Evolutionary conservation across 257 asterid genomes (phyloP).

Genomic region (Ajuga chamaepitys): DNA sequence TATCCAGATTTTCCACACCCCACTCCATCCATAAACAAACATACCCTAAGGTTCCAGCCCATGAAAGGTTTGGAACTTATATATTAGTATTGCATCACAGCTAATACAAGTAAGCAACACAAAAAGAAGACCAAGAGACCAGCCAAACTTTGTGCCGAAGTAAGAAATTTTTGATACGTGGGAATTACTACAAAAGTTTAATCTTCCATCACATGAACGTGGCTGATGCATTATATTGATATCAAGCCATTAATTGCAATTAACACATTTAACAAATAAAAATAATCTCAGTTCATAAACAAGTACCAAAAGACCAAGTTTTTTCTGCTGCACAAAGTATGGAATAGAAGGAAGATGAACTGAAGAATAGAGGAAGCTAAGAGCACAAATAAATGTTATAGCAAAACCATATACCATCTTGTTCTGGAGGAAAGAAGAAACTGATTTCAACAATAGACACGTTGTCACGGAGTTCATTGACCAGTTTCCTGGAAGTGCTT

Average conservation of each 20-base stretch:
- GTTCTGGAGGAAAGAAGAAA: constrained; percentile 3
- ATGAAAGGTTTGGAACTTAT: background rate
- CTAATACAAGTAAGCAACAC: background rate
- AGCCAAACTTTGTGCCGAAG: background rate
- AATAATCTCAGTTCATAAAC: background rate
- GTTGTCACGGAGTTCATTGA: background rate
- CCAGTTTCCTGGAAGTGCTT: constrained; percentile 6
- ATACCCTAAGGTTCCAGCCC: too few species aligned
- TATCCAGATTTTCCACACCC: too few species aligned
- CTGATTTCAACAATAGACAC: background rate
- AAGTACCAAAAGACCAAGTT: background rate
- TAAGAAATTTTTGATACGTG: background rate
- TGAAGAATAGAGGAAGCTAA: background rate
- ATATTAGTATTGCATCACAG: background rate
- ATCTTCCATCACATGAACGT: background rate
- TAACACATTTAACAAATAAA: background rate
- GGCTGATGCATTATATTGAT: background rate
- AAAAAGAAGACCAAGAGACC: background rate
- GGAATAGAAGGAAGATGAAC: background rate
- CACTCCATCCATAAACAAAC: too few species aligned
- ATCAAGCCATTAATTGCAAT: background rate
- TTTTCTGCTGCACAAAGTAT: background rate
- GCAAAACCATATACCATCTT: background rate
- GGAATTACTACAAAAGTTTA: background rate
- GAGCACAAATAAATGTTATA: background rate